Base-by-base conservation (phyloP, 768 basidiomycete species). In the Kwoniella europaea region DNA sequence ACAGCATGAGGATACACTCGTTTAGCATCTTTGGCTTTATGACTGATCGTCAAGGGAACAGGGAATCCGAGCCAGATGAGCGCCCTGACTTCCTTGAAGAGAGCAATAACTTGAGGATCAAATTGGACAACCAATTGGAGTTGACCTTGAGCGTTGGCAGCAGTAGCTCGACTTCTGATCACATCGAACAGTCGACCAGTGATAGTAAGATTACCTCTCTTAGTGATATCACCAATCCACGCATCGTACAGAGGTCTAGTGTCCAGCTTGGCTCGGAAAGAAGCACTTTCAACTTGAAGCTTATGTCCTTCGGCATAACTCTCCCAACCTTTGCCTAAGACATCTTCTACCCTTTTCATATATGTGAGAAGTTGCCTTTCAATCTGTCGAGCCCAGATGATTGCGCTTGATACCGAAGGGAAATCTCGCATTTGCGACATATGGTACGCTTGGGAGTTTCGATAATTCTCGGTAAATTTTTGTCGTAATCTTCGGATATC, bases 401-500 rank as follows among this genome's bases (percentile, higher is more conserved):
- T 97, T 18, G 97, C 93, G 29, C 94, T 93, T 1, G 97, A 93
- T 65, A 99, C 97, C n/a, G 95, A 94, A 1, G 96, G 96, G 10
- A 98, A 87, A 82, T 99, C 97, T 27, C 97, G 93, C 90, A 98
- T 93, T 83, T 97, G 94, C 0, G 95, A 91, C 96, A 98, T 98
- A 84, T 97, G 93, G 81, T 92, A 95, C 10, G 95, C 92, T 85
- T 98, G 93, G 1, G 94, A 98, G 82, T 90, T 90, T 15, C 94
- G 92, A 83, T 98, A 98, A 82, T 94, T 92, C 5, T 91, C 92
- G 87, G 96, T 97, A 87, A 98, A 98, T 90, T 98, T 98, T 83
- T 94, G 93, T 74, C 98, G 95, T 24, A 98, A 86, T 57, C 89
- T 90, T 75, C 96, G 93, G 84, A 98, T 98, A 80, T 98, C 96